phyloP scores from a whole-genome alignment of 163 green algal genomes.

The Volvox carteri region DNA sequence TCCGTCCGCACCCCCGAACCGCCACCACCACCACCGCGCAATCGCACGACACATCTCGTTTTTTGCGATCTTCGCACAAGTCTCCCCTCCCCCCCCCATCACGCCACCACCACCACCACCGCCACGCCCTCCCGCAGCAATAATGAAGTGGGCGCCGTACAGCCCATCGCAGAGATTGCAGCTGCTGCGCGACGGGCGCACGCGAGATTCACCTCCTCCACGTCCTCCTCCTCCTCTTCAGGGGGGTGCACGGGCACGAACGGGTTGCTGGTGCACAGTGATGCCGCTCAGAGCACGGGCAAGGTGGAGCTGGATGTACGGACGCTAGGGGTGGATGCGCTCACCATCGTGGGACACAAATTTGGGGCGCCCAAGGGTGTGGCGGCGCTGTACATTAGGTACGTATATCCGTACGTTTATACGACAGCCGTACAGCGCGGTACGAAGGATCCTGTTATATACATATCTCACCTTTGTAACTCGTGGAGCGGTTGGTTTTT shows the following conservation, averaged over 20 bases:
- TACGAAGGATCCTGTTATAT: too few species aligned
- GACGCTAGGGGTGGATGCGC: constrained; percentile 82
- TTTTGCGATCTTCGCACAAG: too few species aligned
- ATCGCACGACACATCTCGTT: too few species aligned
- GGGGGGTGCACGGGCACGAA: neutral
- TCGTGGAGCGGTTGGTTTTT: too few species aligned
- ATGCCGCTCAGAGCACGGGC: constrained; percentile 59
- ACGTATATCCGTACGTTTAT: too few species aligned
- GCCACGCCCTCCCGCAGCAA: constrained; percentile 2
- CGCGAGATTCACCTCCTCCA: neutral
- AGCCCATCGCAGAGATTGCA: constrained; percentile 38
- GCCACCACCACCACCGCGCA: too few species aligned
- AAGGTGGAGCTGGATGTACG: constrained; percentile 76
- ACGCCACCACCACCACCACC: neutral
- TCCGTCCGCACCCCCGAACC: too few species aligned
- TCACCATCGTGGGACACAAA: constrained; percentile 94
- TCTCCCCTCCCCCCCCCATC: too few species aligned
- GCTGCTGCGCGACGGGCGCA: neutral
- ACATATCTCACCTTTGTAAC: too few species aligned
- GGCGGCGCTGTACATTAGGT: constrained; percentile 82
- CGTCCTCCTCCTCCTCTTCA: neutral
- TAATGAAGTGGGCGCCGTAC: constrained; percentile 47
- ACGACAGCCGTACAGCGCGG: too few species aligned
- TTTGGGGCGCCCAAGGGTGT: constrained; percentile 93
- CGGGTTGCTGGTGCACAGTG: constrained; percentile 48